Evolutionary conservation across 1,139 yeast genomes (phyloP).

Genomic region (Kazachstania sp.): DNA sequence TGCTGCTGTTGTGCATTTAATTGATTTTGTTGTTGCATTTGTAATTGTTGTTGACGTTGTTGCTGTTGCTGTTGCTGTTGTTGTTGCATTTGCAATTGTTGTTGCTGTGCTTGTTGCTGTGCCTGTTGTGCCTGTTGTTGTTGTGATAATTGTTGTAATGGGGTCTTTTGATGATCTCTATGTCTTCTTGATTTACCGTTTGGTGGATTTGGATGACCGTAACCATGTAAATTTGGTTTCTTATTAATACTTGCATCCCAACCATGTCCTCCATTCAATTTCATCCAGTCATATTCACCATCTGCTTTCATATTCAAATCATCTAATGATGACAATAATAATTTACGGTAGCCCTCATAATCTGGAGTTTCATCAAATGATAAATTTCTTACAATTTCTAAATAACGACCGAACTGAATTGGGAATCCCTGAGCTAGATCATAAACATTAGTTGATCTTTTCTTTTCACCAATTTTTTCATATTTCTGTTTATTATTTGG

Average conservation of each 20-base stretch:
- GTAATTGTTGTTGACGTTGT: slow-evolving; percentile 10
- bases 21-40: slow-evolving; percentile 10
- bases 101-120: slow-evolving; percentile 15
- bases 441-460: slow-evolving; percentile 59
- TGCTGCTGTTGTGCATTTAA: slow-evolving; percentile 11
- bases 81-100: too few relatives aligned
- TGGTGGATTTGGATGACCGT: slow-evolving; percentile 62
- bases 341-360: slow-evolving; percentile 60
- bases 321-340: slow-evolving; percentile 54
- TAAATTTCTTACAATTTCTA: slow-evolving; percentile 60
- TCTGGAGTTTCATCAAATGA: slow-evolving; percentile 75
- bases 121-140: slow-evolving; percentile 17
- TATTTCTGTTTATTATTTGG: slow-evolving; percentile 77
- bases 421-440: slow-evolving; percentile 67
- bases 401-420: slow-evolving; percentile 67
- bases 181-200: slow-evolving; percentile 36
- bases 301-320: slow-evolving; percentile 49
- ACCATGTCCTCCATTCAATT: slow-evolving; percentile 68
- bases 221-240: slow-evolving; percentile 74
- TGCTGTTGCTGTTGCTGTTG: slow-evolving; percentile 13
- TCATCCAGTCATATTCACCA: slow-evolving; percentile 80
- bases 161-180: slow-evolving; percentile 23
- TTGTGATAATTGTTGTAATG: slow-evolving; percentile 13
- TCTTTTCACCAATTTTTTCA: slow-evolving; percentile 74
- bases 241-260: slow-evolving; percentile 76